A percentile compares a stretch with the other conserved stretches of the same genome.
Evolutionary conservation across 2,329 filamentous ascomycete genomes (phyloP).

Genomic region (Paracoccidioides lutzii): DNA sequence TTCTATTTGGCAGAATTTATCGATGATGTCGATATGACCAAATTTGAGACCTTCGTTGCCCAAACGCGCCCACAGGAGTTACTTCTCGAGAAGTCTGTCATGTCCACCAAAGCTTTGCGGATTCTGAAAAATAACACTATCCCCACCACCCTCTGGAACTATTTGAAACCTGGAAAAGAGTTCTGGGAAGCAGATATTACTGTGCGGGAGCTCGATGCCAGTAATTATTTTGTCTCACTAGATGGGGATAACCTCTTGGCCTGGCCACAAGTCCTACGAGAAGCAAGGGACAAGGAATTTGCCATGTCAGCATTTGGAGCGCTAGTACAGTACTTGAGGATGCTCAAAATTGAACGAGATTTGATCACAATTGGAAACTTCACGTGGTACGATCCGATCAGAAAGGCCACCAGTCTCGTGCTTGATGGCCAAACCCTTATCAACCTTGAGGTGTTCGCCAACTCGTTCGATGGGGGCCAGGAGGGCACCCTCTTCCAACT

Average conservation of each 20-base stretch:
- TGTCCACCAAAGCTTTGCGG: conserved; percentile 79
- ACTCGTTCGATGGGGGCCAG: conserved; percentile 71
- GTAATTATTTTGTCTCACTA: conserved; percentile 60
- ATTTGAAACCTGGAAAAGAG: conserved; percentile 72
- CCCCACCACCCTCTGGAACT: conserved; percentile 90
- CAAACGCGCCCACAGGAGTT: conserved; percentile 83
- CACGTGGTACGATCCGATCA: conserved; percentile 81
- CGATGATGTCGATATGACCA: conserved; percentile 86
- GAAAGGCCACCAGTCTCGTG: conserved; percentile 75
- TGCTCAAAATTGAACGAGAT: conserved; percentile 78
- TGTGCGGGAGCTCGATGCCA: conserved; percentile 64
- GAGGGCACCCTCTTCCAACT: conserved; percentile 84
- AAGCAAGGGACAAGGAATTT: conserved; percentile 64
- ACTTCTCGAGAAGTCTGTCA: conserved; percentile 70
- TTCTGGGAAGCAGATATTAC: conserved; percentile 83
- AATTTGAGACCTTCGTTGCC: conserved; percentile 92
- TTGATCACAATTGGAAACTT: conserved; percentile 86
- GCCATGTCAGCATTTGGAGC: conserved; percentile 87
- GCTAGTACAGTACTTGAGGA: conserved; percentile 70
- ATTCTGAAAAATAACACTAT: conserved; percentile 93
- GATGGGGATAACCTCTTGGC: conserved; percentile 46
- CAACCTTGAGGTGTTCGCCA: conserved; percentile 94
- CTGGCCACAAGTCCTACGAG: conserved; percentile 65
- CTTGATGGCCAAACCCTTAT: conserved; percentile 92
- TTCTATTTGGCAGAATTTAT: conserved; percentile 88